A percentile compares a stretch with the other conserved stretches of the same genome.
These are phyloP conservation scores for Sanguinoderma infundibulare DNA, from an alignment of 1,284 basidiomycete genomes.

Conservation along the genomic window DNA sequence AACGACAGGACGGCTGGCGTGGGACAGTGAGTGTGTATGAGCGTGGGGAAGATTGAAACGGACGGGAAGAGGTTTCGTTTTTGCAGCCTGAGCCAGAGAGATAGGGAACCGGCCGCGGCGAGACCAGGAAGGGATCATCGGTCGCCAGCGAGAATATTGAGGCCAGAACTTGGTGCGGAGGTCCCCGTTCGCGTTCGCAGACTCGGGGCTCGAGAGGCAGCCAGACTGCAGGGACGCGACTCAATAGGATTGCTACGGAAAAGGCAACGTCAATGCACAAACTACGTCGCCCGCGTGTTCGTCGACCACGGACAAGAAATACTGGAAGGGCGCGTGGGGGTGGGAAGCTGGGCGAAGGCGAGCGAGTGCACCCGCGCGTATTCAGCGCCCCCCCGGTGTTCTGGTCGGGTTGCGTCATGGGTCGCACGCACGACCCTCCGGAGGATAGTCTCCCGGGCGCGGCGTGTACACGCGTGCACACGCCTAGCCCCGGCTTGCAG, in stretches of 20 bases:
- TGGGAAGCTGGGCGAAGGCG: not conserved
- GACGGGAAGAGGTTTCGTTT: not conserved
- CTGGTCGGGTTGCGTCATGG: not conserved
- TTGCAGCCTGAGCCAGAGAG: not conserved
- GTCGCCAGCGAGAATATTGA: not conserved
- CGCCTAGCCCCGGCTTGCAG: not conserved
- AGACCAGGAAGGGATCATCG: not conserved
- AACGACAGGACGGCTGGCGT: not conserved
- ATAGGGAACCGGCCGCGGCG: not conserved
- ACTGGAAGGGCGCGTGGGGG: not conserved
- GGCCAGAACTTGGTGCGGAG: not conserved
- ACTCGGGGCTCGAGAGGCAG: not conserved
- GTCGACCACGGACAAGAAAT: not conserved
- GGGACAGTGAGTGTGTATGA: not conserved
- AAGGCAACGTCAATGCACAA: not conserved
- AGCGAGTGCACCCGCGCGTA: not conserved
- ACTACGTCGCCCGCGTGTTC: not conserved
- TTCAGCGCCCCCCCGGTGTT: not conserved
- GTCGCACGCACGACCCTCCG: too few relatives aligned
- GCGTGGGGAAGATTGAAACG: not conserved
- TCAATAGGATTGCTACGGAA: not conserved
- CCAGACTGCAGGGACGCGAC: not conserved
- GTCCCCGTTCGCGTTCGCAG: not conserved
- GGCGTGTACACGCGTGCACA: not conserved
- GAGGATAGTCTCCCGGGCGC: not conserved